Base-by-base conservation (phyloP, 2,329 filamentous ascomycete species). In the Penicillium sp. region DNA sequence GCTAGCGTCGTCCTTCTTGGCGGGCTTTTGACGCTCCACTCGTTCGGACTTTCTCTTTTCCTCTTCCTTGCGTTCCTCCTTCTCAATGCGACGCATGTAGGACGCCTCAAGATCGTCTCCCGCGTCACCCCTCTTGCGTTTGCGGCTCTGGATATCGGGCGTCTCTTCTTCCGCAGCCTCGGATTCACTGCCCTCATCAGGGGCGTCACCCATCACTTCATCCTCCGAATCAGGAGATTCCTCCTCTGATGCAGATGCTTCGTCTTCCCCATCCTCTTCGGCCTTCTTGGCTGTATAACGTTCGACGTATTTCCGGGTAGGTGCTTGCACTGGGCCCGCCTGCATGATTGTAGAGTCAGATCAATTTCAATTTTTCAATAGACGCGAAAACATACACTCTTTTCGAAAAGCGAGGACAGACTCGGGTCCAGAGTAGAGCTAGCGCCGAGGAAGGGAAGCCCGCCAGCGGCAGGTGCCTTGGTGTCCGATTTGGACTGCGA, bases 341-440 rank as follows among this genome's bases (percentile, higher is more conserved):
- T 75, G 58, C 16, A 38, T 24, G 38, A 39, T 27, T 22, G 27
- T 33, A 53, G 41, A 38, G 27, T 63, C 36, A 61, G 44, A 27
- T 27, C 46, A 16, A n/a, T 44, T 27, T 25, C 13, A 10, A 27
- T 22, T 16, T 27, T 6, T 16, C 30, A 10, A 46, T 42, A 47
- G 14, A 38, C 25, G 18, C 25, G 36, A 38, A 38, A 39, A 80
- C 85, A 75, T 80, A 90, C 87, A 77, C 88, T 90, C 51, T 80
- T 77, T 51, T 85, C 80, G 73, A 91, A 91, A 35, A 91, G 79
- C 55, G 86, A 84, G 64, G 85, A 79, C 60, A 91, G 76, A 50
- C 79, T 75, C 68, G 87, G 86, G 76, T 91, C 87, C 54, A 90
- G 77, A 53, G 79, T 77, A 69, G 81, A 81, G 48, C 86, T 85